These are phyloP conservation scores for Debaryomyces maramus DNA, from an alignment of 805 yeast genomes.

Conservation along the genomic window DNA sequence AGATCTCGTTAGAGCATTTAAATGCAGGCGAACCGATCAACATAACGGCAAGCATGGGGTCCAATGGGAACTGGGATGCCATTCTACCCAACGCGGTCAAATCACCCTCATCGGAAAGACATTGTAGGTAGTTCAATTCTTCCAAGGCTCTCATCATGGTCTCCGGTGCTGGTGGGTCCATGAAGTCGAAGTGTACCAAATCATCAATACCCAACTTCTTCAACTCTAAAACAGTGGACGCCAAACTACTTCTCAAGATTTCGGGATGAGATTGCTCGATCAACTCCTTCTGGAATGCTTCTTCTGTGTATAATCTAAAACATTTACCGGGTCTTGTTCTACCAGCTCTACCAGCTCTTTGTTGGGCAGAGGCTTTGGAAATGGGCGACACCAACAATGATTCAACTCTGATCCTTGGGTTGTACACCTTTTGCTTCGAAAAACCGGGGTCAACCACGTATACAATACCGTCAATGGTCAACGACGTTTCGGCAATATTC, in stretches of 20 bases:
- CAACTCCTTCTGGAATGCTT: slow-evolving; percentile 89
- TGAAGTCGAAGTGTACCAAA: slow-evolving; percentile 94
- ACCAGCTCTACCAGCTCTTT: slow-evolving; percentile 99
- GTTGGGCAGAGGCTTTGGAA: slow-evolving; percentile 96
- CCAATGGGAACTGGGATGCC: slow-evolving; percentile 92
- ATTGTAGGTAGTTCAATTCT: slow-evolving; percentile 85
- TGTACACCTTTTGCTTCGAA: slow-evolving; percentile 93
- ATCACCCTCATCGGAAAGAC: slow-evolving; percentile 90
- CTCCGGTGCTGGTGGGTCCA: slow-evolving; percentile 99
- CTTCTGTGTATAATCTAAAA: slow-evolving; percentile 94
- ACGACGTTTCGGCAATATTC: slow-evolving; percentile 95
- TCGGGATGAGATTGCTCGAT: slow-evolving; percentile 97
- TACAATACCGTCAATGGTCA: slow-evolving; percentile 96
- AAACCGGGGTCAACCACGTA: slow-evolving; percentile 98
- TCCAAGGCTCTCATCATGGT: slow-evolving; percentile 99
- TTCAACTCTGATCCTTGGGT: slow-evolving; percentile 94
- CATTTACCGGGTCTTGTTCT: slow-evolving; percentile 99
- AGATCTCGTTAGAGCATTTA: slow-evolving; percentile 83
- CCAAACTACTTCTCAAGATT: slow-evolving; percentile 84
- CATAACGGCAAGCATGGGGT: slow-evolving; percentile 93
- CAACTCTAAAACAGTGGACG: slow-evolving; percentile 88
- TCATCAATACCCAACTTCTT: slow-evolving; percentile 95
- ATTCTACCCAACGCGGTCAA: slow-evolving; percentile 85
- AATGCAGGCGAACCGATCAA: slow-evolving; percentile 84
- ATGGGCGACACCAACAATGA: slow-evolving; percentile 93